Evolutionary conservation across 495 filamentous ascomycete species (phyloP).

Genomic region (Penicillium maclennaniae): DNA sequence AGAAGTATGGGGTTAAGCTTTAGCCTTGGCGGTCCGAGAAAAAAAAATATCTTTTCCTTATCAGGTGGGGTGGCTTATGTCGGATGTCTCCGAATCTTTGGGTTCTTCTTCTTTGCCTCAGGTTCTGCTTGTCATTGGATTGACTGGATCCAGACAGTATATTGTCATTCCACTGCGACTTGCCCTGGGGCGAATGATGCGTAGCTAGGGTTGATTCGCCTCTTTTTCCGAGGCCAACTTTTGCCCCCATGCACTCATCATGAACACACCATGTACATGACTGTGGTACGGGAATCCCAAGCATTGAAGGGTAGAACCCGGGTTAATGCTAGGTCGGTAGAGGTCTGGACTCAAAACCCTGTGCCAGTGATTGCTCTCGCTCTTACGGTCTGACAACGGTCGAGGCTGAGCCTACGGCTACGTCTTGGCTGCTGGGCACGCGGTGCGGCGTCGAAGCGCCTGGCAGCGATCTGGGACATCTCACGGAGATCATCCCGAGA

Average conservation of each 20-base stretch:
- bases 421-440: not conserved
- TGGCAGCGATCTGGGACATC: not conserved
- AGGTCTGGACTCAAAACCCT: not conserved
- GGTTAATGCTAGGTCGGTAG: not conserved
- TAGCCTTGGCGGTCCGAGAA: not conserved
- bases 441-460: not conserved
- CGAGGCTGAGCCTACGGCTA: too few species aligned
- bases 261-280: too few species aligned
- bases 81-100: not conserved
- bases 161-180: too few species aligned
- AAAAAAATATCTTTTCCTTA: slow-evolving; percentile 9
- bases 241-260: too few species aligned
- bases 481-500: not conserved
- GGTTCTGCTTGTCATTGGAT: not conserved
- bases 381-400: too few species aligned
- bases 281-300: too few species aligned
- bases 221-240: too few species aligned
- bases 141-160: not conserved
- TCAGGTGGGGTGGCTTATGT: slow-evolving; percentile 9
- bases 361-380: not conserved
- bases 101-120: not conserved
- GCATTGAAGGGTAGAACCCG: not conserved
- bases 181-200: too few species aligned
- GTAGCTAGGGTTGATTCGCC: too few species aligned
- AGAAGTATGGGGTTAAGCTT: not conserved